Percentiles rank a stretch among this genome's conserved stretches.
Evolutionary conservation across 2,329 filamentous ascomycete species (phyloP).

Genomic region (Meredithiella fracta): DNA sequence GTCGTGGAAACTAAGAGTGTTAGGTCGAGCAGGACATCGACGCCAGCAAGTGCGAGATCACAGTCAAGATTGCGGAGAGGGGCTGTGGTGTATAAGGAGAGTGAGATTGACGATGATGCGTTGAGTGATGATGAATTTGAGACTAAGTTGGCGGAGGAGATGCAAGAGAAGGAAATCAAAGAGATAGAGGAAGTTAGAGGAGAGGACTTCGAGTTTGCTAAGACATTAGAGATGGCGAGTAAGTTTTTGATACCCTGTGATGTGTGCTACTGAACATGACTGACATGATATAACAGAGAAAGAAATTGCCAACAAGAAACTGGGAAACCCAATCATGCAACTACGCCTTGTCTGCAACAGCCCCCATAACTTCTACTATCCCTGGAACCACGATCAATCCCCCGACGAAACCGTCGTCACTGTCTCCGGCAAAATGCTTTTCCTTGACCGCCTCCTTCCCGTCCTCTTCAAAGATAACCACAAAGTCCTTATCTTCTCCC

Average conservation of each 20-base stretch:
- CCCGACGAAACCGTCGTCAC: conserved; percentile 72
- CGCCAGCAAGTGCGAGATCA: conserved; percentile 42
- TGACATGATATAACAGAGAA: conserved; percentile 29
- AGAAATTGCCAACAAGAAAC: conserved; percentile 77
- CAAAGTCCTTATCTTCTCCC: conserved; percentile 90
- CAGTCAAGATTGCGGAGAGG: conserved; percentile 26
- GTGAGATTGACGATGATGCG: conserved; percentile 42
- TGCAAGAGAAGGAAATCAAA: conserved; percentile 33
- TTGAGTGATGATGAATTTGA: conserved; percentile 78
- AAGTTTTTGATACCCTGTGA: conserved; percentile 21
- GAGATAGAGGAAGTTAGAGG: conserved; percentile 33
- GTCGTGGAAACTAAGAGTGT: conserved; percentile 43
- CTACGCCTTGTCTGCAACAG: conserved; percentile 82
- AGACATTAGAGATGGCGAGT: conserved; percentile 63
- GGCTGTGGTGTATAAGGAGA: not conserved
- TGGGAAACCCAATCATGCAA: conserved; percentile 87
- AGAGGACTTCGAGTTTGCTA: conserved; percentile 26
- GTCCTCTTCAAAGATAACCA: conserved; percentile 57
- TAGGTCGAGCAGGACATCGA: conserved; percentile 60
- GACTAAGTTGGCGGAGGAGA: conserved; percentile 51
- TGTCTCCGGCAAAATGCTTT: conserved; percentile 85
- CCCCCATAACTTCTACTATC: conserved; percentile 93
- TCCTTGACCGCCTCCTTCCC: conserved; percentile 73
- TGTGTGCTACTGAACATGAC: not conserved
- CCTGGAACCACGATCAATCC: conserved; percentile 48